Percentiles rank a stretch among this genome's conserved stretches.
Evolutionary conservation across 345 rosid species (phyloP).

Genomic region (Bruguiera sexangula): DNA sequence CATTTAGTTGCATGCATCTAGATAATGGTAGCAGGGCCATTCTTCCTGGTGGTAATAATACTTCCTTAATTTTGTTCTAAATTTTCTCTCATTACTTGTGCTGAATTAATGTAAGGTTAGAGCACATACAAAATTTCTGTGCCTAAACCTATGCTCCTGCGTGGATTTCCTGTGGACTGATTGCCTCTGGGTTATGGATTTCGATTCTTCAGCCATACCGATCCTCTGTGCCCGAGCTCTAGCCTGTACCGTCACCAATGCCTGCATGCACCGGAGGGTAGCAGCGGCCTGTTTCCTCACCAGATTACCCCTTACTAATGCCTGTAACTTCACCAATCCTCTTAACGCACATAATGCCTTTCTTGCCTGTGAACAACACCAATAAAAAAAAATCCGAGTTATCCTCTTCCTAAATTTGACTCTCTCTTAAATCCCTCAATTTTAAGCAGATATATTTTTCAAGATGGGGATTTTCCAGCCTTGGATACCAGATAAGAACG

Average conservation of each 20-base stretch:
- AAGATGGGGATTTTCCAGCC: background rate
- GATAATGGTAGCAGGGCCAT: background rate
- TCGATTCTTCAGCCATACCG: slow-evolving; percentile 44
- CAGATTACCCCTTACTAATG: slow-evolving; percentile 33
- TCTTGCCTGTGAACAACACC: slow-evolving; percentile 56
- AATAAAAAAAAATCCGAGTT: background rate
- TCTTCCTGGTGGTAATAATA: no score
- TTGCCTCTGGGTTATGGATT: slow-evolving; percentile 40
- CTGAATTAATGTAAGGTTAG: background rate
- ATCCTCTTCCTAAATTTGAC: background rate
- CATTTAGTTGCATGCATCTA: background rate
- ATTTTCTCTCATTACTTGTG: background rate
- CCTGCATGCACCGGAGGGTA: slow-evolving; percentile 34
- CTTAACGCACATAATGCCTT: slow-evolving; percentile 75
- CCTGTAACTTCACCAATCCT: slow-evolving; percentile 37
- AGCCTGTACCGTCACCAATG: slow-evolving; percentile 27
- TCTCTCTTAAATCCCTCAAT: background rate
- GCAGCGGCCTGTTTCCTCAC: slow-evolving; percentile 36
- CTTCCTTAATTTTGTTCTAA: no score
- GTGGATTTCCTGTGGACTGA: slow-evolving; percentile 52
- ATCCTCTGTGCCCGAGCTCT: slow-evolving; percentile 57
- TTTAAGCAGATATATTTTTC: background rate
- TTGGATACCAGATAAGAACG: slow-evolving; percentile 78
- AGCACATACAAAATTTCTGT: slow-evolving; percentile 41
- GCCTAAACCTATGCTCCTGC: slow-evolving; percentile 35